Base-by-base conservation (phyloP, 257 asterid species). In the Solanum piurae region DNA sequence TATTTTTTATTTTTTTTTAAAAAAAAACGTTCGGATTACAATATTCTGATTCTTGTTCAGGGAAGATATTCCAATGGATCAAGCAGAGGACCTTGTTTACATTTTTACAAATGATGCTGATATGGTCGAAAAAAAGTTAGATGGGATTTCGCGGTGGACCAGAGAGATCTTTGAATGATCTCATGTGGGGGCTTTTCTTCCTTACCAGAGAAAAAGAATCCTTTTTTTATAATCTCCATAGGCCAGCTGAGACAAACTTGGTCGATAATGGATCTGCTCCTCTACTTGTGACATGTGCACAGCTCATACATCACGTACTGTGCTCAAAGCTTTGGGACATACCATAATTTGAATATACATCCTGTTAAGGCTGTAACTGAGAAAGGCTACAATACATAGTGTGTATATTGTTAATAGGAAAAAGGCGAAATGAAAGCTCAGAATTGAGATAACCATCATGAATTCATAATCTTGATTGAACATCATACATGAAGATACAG, bases 41-140 rank as follows among this genome's bases (percentile, higher is more conserved):
- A 85, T 86, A 89, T 88, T 89, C 90, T 85, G 85, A 86, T 91
- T 87, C 91, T 38, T 88, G 76, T 29, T 84, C 82, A 9, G 8
- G 33, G 76, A 87, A 86, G 62, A 72, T 44, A 73, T 75, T 73
- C 84, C 49, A 34, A 84, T 52, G 88, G 82, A 87, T 77, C 88
- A 31, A 23, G 82, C 33, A 25, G 86, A 68, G 86, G 66, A 60
- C 66, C 86, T 85, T 20, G 14, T 37, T 85, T 85, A 64, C 68
- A 68, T 85, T 85, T 49, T 87, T 58, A 13, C 42, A 76, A 79
- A 40, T 62, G 77, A 83, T 86, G 88, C 80, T 62, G 44, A 38
- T 85, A 64, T 40, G 77, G 62, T 85, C 7, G 20, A 68, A 68
- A 49, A 46, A 85, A 85, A 27, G 68, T 29, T 12, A 85, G 20